phyloP scores from a whole-genome alignment of 176 grass and related monocot genomes.

The Oryza brachyantha region DNA sequence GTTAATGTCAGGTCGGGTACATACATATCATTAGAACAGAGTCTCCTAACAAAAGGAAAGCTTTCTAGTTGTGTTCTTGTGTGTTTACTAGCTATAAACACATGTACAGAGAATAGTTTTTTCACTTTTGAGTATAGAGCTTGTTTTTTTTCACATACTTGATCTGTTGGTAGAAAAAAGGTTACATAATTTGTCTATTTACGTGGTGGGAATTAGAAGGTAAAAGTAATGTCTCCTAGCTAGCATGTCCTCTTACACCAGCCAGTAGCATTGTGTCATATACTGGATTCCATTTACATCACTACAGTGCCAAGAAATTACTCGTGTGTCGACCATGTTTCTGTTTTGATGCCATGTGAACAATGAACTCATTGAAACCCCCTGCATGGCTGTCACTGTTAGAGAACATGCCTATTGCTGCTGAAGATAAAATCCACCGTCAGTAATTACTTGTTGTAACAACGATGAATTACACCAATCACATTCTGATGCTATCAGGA shows the following conservation, averaged over 20 bases:
- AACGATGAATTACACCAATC: slow-evolving; percentile 13
- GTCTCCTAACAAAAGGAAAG: not conserved
- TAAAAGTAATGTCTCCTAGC: not conserved
- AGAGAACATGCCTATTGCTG: slow-evolving; percentile 18
- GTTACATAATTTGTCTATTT: not conserved
- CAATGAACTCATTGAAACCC: slow-evolving; percentile 24
- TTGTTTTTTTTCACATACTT: not conserved
- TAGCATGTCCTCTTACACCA: slow-evolving; percentile 10
- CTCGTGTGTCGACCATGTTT: slow-evolving; percentile 22
- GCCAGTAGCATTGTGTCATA: slow-evolving; percentile 9
- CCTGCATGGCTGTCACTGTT: slow-evolving; percentile 31
- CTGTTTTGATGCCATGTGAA: slow-evolving; percentile 30
- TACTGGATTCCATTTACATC: slow-evolving; percentile 37
- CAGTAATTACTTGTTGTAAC: slow-evolving; percentile 5
- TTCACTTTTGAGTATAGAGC: not conserved
- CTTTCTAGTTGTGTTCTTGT: not conserved
- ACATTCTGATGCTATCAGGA: slow-evolving; percentile 42
- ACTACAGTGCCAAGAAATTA: slow-evolving; percentile 28
- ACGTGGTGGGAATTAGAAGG: no score
- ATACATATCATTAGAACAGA: not conserved
- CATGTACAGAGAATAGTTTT: no score
- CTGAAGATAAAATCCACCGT: not conserved
- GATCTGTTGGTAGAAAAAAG: not conserved
- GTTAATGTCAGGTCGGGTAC: slow-evolving; percentile 5
- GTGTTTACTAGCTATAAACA: slow-evolving; percentile 6